Conservation (phyloP, 2,329 filamentous ascomycete genomes). For the Arthrobotrys pseudoclavata region DNA sequence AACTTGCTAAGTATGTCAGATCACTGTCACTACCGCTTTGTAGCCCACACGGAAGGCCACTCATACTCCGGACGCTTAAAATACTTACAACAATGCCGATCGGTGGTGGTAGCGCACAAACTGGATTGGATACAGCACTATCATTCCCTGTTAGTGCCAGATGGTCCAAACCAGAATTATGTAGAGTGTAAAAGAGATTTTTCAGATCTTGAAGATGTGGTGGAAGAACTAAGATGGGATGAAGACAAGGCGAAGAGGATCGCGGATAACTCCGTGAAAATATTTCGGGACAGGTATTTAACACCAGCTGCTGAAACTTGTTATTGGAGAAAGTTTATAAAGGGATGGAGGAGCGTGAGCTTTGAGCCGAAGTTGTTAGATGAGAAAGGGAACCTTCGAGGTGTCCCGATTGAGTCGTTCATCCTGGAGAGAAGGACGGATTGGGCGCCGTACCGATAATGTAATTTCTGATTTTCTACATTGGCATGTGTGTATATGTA, state of each 20-base stretch:
- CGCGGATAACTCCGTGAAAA: conserved; percentile 65
- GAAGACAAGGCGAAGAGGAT: conserved; percentile 69
- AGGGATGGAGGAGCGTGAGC: conserved; percentile 66
- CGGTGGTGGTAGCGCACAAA: conserved; percentile 69
- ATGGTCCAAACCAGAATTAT: conserved; percentile 70
- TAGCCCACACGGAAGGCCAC: conserved; percentile 71
- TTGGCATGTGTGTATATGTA: neutral
- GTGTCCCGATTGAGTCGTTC: conserved; percentile 45
- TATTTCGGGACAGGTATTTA: conserved; percentile 68
- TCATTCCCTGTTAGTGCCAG: conserved; percentile 68
- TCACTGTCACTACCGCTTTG: conserved; percentile 72
- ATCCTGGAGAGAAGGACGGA: conserved; percentile 50
- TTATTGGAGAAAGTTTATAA: conserved; percentile 71
- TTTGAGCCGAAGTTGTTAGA: conserved; percentile 64
- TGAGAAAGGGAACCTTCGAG: conserved; percentile 63
- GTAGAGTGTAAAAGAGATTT: conserved; percentile 69
- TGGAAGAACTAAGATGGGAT: conserved; percentile 67
- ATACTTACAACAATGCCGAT: conserved; percentile 70
- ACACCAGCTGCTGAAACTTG: conserved; percentile 72
- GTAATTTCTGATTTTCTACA: neutral
- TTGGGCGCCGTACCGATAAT: conserved; percentile 29
- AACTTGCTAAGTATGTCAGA: conserved; percentile 70
- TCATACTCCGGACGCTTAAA: conserved; percentile 72
- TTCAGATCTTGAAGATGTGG: conserved; percentile 65
- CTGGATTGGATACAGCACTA: conserved; percentile 70